Percentiles rank a stretch among this genome's conserved stretches.
Evolutionary conservation across 2,329 filamentous ascomycete species (phyloP).

Genomic region (Scorias spongiosa): DNA sequence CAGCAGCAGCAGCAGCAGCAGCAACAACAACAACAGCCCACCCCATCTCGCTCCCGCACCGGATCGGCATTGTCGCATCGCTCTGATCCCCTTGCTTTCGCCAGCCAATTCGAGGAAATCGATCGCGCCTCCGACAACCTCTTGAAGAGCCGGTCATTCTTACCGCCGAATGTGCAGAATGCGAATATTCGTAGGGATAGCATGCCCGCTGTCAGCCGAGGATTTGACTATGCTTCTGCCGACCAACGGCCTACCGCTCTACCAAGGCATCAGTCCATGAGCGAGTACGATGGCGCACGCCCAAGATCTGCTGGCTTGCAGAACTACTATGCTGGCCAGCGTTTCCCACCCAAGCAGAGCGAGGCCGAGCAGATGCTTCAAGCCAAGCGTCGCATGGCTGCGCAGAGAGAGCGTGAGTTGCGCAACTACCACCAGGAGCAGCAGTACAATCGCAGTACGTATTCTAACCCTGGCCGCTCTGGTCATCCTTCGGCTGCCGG

Average conservation of each 20-base stretch:
- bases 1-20: too few relatives aligned
- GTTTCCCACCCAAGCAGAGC: conserved; percentile 73
- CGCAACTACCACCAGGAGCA: conserved; percentile 99
- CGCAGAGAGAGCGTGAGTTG: conserved; percentile 95
- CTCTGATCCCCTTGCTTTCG: conserved; percentile 57
- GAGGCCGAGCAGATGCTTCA: conserved; percentile 98
- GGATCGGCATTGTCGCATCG: conserved; percentile 53
- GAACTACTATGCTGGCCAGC: conserved; percentile 86
- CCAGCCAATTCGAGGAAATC: conserved; percentile 87
- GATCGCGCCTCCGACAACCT: conserved; percentile 92
- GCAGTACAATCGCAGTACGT: conserved; percentile 99
- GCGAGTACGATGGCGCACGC: conserved; percentile 66
- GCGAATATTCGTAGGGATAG: conserved; percentile 58
- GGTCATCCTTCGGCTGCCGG: too few relatives aligned
- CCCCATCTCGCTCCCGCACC: conserved; percentile 58
- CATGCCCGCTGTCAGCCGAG: conserved; percentile 45
- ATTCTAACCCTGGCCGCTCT: conserved; percentile 29
- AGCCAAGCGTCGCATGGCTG: conserved; percentile 97
- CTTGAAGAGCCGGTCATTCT: conserved; percentile 91
- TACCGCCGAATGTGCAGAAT: conserved; percentile 29
- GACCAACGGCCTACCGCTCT: conserved; percentile 56
- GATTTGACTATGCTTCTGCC: conserved; percentile 9
- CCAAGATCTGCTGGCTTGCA: conserved; percentile 67
- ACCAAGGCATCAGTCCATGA: conserved; percentile 68
- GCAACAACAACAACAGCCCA: conserved; percentile 43